Evolutionary conservation across 495 filamentous ascomycete genomes (phyloP), one percentile per base, ranked within the genome.

Genomic region (Neurospora sp.): DNA sequence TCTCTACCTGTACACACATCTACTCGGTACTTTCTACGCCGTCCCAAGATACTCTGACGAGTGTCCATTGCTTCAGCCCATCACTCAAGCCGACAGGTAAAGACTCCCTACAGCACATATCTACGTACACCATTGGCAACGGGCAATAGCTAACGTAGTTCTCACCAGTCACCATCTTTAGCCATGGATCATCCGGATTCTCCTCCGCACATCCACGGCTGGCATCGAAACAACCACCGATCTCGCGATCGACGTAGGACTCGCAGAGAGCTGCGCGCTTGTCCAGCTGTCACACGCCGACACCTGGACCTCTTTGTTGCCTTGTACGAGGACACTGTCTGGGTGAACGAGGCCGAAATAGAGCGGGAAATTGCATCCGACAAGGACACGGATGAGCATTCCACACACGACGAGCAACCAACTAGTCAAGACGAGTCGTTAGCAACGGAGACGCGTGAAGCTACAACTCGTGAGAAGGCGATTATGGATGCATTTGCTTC

Each of bases 311-410:
- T 0, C 46, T 48, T 48, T 23, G 0, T 23, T 20, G 0, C 0
- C 4, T 48, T 48, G 8, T 20, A 48, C 46, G 46, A 20, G 46
- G 46, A 48, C 46, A 23, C n/a, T 48, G 10, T 48, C 7, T 46
- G 42, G 42, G 42, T 46, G 3, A 1, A 46, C 18, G 42, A 20
- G 3, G 18, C 42, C 18, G 42, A 46, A 0, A 46, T 20, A 4
- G 46, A 48, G n/a, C 46, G 7, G 46, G 46, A 23, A 1, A 11
- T 23, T 0, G 4, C 10, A 23, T 2, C 20, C 0, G 46, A 54
- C 5, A 11, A 10, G 4, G 5, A 10, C 4, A 9, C 0, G 3
- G 18, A 44, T 0, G 18, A n/a, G 0, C 0, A n/a, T 44, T n/a
- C 18, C 0, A 3, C 42, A 18, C 42, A 44, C 0, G 18, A 4